These are phyloP conservation scores for Coniochaeta sp. DNA, from an alignment of 2,329 filamentous ascomycete genomes.

Conservation along the genomic window DNA sequence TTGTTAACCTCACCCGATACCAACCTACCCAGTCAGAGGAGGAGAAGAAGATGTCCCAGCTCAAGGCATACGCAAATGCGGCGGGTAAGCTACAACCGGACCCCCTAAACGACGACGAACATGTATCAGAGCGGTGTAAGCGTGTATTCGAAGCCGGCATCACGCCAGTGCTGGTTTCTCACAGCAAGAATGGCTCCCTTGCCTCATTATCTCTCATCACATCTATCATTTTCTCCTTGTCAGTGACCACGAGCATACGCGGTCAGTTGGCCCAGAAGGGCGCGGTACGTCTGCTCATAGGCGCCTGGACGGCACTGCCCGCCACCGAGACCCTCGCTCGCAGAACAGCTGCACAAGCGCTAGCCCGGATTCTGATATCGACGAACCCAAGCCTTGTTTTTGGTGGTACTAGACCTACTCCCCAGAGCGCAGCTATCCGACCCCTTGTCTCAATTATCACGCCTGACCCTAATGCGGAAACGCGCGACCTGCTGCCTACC, in stretches of 20 bases:
- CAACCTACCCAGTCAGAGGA: slow-evolving; percentile 75
- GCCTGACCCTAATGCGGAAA: slow-evolving; percentile 53
- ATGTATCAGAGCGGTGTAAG: slow-evolving; percentile 69
- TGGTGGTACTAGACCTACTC: slow-evolving; percentile 63
- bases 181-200: slow-evolving; percentile 64
- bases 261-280: slow-evolving; percentile 86
- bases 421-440: slow-evolving; percentile 73
- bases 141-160: slow-evolving; percentile 72
- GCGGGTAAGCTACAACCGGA: slow-evolving; percentile 59
- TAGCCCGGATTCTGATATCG: slow-evolving; percentile 80
- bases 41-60: slow-evolving; percentile 82
- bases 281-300: slow-evolving; percentile 77
- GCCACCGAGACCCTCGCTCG: slow-evolving; percentile 38
- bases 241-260: slow-evolving; percentile 65
- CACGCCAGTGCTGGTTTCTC: slow-evolving; percentile 68
- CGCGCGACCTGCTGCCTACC: slow-evolving; percentile 73
- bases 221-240: slow-evolving; percentile 70
- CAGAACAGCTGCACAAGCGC: slow-evolving; percentile 66
- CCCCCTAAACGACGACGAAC: slow-evolving; percentile 66
- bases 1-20: slow-evolving; percentile 80
- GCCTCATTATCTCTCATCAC: slow-evolving; percentile 66
- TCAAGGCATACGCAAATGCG: slow-evolving; percentile 91
- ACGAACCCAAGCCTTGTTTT: slow-evolving; percentile 82
- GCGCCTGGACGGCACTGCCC: slow-evolving; percentile 57
- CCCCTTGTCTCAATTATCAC: slow-evolving; percentile 71